Base-by-base conservation (phyloP, 2,329 filamentous ascomycete species). In the Verticillium longisporum region DNA sequence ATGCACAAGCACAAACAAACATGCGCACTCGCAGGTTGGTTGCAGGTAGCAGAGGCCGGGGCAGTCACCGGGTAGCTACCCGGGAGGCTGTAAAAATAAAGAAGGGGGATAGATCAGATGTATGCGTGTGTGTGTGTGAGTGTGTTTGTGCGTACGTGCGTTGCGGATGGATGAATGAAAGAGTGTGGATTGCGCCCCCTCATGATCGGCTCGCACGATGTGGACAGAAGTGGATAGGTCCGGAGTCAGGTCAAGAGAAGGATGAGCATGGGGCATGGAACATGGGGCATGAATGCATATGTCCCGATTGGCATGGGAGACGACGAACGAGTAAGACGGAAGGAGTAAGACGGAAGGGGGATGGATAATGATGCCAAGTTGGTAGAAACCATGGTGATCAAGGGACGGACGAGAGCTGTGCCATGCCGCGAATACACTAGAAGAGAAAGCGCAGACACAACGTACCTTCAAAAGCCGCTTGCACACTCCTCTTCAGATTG, bases 401-500 rank as follows among this genome's bases (percentile, higher is more conserved):
- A 5, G 26, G 3, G 26, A 18, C 7, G 45, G 18, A 26, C 18
- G 34, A 31, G 38, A n/a, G 36, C 13, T n/a, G 9, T 18, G 18
- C 45, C 57, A 62, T 55, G 61, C 54, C 60, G 63, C 56, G 64
- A 60, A 50, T 31, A 62, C 58, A 62, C 58, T 21, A 26, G 11
- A 55, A 37, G 32, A 53, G 26, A 37, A 55, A 55, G 36, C 53
- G 15, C 45, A 53, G 10, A 18, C 9, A 55, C 62, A 71, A 31
- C 77, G 68, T 78, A 85, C 84, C 84, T 74, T 87, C 83, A 76
- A 87, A 86, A 41, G 82, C 80, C 63, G 83, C 78, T 72, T 86
- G 83, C 60, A 84, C 82, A 66, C 79, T 84, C 69, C 84, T 78
- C 75, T 87, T 87, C 60, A 85, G 72, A 33, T 74, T 75, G 58